Conservation (phyloP, 768 basidiomycete species). For the Panellus pusillus region DNA sequence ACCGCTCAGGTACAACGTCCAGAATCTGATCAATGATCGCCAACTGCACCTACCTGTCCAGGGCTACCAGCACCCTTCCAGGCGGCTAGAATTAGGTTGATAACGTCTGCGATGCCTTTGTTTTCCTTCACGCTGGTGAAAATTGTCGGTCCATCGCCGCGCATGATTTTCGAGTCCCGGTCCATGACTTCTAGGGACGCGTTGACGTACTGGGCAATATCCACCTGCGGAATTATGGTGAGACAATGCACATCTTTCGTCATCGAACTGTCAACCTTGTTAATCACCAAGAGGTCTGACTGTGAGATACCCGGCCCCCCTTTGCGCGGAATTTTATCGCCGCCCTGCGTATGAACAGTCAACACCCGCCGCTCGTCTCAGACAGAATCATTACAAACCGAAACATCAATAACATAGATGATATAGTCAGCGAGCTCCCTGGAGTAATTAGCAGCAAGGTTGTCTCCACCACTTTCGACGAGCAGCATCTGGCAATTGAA, state of each 20-base stretch:
- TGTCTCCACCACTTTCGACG: constrained; percentile 96
- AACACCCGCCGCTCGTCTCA: neutral
- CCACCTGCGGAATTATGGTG: constrained; percentile 55
- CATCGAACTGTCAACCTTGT: constrained; percentile 63
- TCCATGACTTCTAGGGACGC: constrained; percentile 95
- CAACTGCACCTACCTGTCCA: constrained; percentile 54
- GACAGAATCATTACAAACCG: constrained; percentile 43
- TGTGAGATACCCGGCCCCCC: constrained; percentile 97
- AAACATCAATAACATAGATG: constrained; percentile 88
- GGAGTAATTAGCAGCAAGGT: constrained; percentile 95
- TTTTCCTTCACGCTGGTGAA: constrained; percentile 83
- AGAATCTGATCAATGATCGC: constrained; percentile 28
- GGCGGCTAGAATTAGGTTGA: constrained; percentile 80
- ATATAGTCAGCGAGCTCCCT: constrained; percentile 97
- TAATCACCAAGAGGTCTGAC: constrained; percentile 91
- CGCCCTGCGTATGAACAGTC: constrained; percentile 55
- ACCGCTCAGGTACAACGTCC: neutral
- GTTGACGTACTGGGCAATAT: constrained; percentile 88
- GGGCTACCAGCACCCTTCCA: constrained; percentile 84
- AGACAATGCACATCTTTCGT: too few species aligned
- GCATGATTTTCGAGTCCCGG: constrained; percentile 89
- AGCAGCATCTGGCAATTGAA: constrained; percentile 89
- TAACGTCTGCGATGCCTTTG: constrained; percentile 79
- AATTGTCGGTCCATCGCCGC: constrained; percentile 90
- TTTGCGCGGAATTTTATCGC: constrained; percentile 98